A percentile compares a stretch with the other conserved stretches of the same genome.
These are phyloP conservation scores for Claviceps capensis DNA, from an alignment of 2,329 filamentous ascomycete species.

Conservation along the genomic window DNA sequence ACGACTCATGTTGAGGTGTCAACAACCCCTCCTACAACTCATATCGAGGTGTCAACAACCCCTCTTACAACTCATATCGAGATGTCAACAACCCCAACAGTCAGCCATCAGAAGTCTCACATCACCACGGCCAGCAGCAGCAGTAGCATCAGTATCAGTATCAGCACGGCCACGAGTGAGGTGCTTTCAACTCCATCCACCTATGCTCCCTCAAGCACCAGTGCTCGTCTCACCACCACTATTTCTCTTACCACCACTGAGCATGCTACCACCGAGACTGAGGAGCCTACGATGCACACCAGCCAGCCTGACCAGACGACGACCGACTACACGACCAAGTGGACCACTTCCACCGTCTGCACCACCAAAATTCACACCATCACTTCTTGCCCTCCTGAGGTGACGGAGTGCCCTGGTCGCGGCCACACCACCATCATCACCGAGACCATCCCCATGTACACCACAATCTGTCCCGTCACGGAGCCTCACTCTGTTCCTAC, in stretches of 20 bases:
- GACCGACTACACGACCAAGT: slow-evolving; percentile 4
- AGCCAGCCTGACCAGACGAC: slow-evolving; percentile 6
- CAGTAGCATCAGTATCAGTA: neutral
- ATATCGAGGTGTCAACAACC: neutral
- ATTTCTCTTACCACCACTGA: slow-evolving; percentile 3
- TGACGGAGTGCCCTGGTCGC: slow-evolving; percentile 17
- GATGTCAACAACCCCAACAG: neutral
- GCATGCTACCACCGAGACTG: slow-evolving; percentile 3
- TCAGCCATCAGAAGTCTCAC: neutral
- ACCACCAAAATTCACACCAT: slow-evolving; percentile 15
- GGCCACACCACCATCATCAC: slow-evolving; percentile 14
- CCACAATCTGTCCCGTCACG: slow-evolving; percentile 29
- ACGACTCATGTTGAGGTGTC: neutral
- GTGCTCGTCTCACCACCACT: slow-evolving; percentile 1
- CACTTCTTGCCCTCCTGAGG: slow-evolving; percentile 17
- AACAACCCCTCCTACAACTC: neutral
- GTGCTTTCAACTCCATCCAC: slow-evolving; percentile 5
- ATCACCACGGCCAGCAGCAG: neutral
- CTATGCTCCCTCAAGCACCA: slow-evolving; percentile 3
- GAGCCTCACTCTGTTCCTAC: slow-evolving; percentile 2
- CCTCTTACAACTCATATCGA: neutral
- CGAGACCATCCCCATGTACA: slow-evolving; percentile 21
- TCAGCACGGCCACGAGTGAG: neutral
- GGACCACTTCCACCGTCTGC: slow-evolving; percentile 20
- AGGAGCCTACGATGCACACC: slow-evolving; percentile 3